Evolutionary conservation across 495 filamentous ascomycete species (phyloP), one percentile per base, ranked within the genome.

Genomic region (Hyaloscypha variabilis): DNA sequence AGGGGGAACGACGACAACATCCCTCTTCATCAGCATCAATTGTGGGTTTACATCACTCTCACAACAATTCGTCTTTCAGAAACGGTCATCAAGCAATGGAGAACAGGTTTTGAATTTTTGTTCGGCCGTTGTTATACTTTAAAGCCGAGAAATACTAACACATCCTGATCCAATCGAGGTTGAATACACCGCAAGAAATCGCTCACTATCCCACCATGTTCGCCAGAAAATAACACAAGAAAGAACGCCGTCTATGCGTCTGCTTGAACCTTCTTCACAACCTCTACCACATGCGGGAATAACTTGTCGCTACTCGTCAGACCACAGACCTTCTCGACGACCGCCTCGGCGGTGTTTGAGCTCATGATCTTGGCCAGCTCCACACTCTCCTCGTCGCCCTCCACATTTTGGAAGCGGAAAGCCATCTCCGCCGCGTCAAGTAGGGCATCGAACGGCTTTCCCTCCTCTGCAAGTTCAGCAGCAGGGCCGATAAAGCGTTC

Each of bases 401-500:
- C 82, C 39, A 97, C 91, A 75, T 96, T 91, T 79, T 96, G 91
- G 88, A 97, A 97, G 62, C 89, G 89, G 73, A 97, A 87, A 0
- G 92, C 90, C 87, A 91, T 90, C 81, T 96, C 92, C 58, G 92
- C 81, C 49, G 90, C 89, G 54, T 85, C 89, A 59, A 97, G 72
- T 28, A 97, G 78, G 4, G 83, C 85, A n/a, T 84, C 78, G 68
- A 83, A 87, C 71, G 89, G 85, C 75, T 89, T 81, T 54, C 89
- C 91, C 31, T 82, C 78, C 81, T 97, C 91, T 26, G 91, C 91
- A 28, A 97, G 83, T 71, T 93, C 87, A 19, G 91, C 84, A 17
- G 93, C 93, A 25, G 95, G 95, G 66, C 92, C 93, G 75, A 99
- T 90, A 81, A 99, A 96, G 39, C 95, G 92, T 77, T 99, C 95